Conservation (phyloP, 306 rosid species). For the Prunus campanulata region DNA sequence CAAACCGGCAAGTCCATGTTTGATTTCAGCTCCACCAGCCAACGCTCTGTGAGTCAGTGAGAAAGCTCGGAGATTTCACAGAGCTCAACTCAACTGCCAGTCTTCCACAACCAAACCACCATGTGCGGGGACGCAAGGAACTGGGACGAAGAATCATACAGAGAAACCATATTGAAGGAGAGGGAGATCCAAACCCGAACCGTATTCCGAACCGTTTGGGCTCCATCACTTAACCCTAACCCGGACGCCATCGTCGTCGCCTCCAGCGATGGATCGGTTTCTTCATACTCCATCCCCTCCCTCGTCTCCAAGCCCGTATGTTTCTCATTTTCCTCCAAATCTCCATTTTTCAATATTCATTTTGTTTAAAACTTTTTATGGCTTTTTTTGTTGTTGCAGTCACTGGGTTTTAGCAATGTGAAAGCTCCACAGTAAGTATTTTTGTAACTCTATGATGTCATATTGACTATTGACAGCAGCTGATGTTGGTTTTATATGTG, state of each 20-base stretch:
- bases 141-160: slow-evolving; percentile 86
- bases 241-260: slow-evolving; percentile 64
- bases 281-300: slow-evolving; percentile 68
- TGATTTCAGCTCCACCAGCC: neutral
- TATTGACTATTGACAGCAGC: slow-evolving; percentile 4
- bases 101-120: neutral
- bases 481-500: slow-evolving; percentile 24
- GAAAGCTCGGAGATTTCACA: neutral
- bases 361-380: neutral
- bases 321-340: neutral
- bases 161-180: slow-evolving; percentile 62
- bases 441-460: neutral
- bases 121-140: slow-evolving; percentile 77
- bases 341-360: neutral
- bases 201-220: slow-evolving; percentile 85
- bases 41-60: neutral
- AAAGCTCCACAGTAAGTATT: slow-evolving; percentile 50
- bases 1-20: neutral
- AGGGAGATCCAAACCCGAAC: slow-evolving; percentile 77
- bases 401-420: slow-evolving; percentile 38
- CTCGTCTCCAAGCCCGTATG: slow-evolving; percentile 59
- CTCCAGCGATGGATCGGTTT: slow-evolving; percentile 83
- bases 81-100: neutral
- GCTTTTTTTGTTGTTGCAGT: slow-evolving; percentile 44
- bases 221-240: slow-evolving; percentile 54